These are phyloP conservation scores for Colletotrichum gigasporum DNA, from an alignment of 2,329 filamentous ascomycete genomes.

Conservation along the genomic window DNA sequence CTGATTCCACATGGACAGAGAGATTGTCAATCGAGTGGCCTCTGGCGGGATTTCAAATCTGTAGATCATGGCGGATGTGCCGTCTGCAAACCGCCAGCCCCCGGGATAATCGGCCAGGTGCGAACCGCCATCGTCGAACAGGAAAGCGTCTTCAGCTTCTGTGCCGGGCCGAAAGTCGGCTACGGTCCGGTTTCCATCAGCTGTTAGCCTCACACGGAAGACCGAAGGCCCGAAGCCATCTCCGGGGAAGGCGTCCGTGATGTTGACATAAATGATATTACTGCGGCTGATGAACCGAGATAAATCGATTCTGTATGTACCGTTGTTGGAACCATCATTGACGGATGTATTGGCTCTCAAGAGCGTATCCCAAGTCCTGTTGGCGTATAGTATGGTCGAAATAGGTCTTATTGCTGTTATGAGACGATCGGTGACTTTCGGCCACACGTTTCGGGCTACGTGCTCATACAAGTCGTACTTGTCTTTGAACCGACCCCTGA, in stretches of 20 bases:
- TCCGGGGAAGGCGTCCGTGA: not conserved
- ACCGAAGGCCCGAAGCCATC: slow-evolving; percentile 9
- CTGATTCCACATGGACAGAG: slow-evolving; percentile 15
- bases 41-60: not conserved
- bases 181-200: not conserved
- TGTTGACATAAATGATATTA: not conserved
- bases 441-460: slow-evolving; percentile 2
- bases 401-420: slow-evolving; percentile 3
- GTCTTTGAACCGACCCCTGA: slow-evolving; percentile 2
- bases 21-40: not conserved
- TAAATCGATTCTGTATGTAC: not conserved
- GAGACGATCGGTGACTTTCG: not conserved
- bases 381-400: not conserved
- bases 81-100: slow-evolving; percentile 15
- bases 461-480: slow-evolving; percentile 6
- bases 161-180: slow-evolving; percentile 4
- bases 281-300: not conserved
- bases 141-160: not conserved
- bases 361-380: slow-evolving; percentile 7
- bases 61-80: slow-evolving; percentile 7
- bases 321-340: slow-evolving; percentile 7
- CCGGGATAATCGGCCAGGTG: slow-evolving; percentile 11
- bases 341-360: not conserved
- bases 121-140: slow-evolving; percentile 8
- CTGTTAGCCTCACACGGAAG: not conserved